phyloP scores from a whole-genome alignment of 441 rosid genomes.

The Capsella rubella region DNA sequence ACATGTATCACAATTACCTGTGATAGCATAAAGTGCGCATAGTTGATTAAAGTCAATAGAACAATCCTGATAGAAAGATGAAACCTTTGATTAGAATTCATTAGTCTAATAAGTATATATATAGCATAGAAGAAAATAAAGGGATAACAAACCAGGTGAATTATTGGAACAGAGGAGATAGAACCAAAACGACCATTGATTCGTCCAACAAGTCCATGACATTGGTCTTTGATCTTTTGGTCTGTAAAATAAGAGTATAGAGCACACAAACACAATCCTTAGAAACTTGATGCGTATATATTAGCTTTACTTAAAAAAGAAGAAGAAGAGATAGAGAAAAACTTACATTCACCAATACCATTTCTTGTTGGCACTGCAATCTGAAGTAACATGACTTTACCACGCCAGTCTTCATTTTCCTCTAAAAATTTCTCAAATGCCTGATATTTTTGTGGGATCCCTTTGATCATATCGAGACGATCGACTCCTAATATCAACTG shows the following conservation, averaged over 20 bases:
- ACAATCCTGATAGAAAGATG: slow-evolving; percentile 69
- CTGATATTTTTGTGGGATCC: slow-evolving; percentile 95
- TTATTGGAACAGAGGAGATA: slow-evolving; percentile 88
- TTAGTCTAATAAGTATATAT: background rate
- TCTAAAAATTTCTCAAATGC: slow-evolving; percentile 98
- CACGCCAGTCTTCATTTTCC: slow-evolving; percentile 89
- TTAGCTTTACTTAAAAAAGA: slow-evolving; percentile 1
- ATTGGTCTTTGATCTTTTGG: slow-evolving; percentile 96
- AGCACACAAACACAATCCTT: slow-evolving; percentile 1
- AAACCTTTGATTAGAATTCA: background rate
- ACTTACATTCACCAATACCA: slow-evolving; percentile 98
- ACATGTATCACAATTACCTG: slow-evolving; percentile 59
- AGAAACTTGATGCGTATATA: slow-evolving; percentile 3
- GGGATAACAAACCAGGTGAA: slow-evolving; percentile 76
- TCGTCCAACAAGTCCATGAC: slow-evolving; percentile 96
- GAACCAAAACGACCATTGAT: slow-evolving; percentile 99
- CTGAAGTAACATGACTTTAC: slow-evolving; percentile 93
- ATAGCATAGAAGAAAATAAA: slow-evolving; percentile 4
- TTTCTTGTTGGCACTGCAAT: slow-evolving; percentile 99
- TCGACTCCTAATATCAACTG: slow-evolving; percentile 99
- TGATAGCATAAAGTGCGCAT: slow-evolving; percentile 94
- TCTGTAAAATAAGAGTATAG: slow-evolving; percentile 51
- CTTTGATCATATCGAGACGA: slow-evolving; percentile 98
- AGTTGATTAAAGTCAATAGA: slow-evolving; percentile 72
- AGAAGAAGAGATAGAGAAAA: slow-evolving; percentile 25